Conservation (phyloP, 2,329 filamentous ascomycete species). For the Cryoendolithus antarcticus region DNA sequence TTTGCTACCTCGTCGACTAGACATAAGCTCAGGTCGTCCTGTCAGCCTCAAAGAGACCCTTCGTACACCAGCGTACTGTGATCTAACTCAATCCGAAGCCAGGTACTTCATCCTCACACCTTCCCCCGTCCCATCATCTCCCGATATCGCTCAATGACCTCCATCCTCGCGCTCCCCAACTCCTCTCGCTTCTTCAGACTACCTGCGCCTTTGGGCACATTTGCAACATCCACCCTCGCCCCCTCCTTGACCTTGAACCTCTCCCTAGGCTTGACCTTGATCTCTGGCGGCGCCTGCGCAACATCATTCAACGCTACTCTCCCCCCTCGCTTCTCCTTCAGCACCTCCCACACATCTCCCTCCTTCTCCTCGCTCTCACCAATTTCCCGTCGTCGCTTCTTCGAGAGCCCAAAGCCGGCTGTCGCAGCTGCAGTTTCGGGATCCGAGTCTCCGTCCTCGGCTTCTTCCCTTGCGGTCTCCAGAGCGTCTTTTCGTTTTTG, state of each 20-base stretch:
- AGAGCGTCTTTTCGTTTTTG: conserved; percentile 67
- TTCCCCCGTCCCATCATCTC: conserved; percentile 47
- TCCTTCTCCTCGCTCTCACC: conserved; percentile 42
- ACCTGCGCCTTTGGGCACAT: conserved; percentile 57
- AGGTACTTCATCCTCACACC: neutral
- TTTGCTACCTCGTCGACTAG: too few relatives aligned
- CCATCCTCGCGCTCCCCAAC: conserved; percentile 53
- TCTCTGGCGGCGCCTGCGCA: conserved; percentile 62
- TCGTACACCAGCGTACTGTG: too few relatives aligned
- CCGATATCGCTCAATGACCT: conserved; percentile 63
- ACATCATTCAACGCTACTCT: conserved; percentile 41
- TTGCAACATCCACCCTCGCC: conserved; percentile 53
- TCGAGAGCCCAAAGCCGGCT: conserved; percentile 40
- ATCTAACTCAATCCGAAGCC: too few relatives aligned
- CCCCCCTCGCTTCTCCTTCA: conserved; percentile 55
- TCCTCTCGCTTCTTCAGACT: conserved; percentile 63
- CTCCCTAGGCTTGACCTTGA: conserved; percentile 46
- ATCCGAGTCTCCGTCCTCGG: conserved; percentile 42
- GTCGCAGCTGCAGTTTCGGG: conserved; percentile 46
- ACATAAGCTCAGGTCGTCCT: too few relatives aligned
- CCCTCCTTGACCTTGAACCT: conserved; percentile 54
- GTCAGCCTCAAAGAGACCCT: too few relatives aligned
- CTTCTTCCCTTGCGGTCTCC: conserved; percentile 55
- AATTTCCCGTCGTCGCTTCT: conserved; percentile 29
- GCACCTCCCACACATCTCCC: conserved; percentile 65